Evolutionary conservation across 371 early-diverging fungal genomes (phyloP), one percentile per base, ranked within the genome.

Genomic region (Actinomucor elegans): DNA sequence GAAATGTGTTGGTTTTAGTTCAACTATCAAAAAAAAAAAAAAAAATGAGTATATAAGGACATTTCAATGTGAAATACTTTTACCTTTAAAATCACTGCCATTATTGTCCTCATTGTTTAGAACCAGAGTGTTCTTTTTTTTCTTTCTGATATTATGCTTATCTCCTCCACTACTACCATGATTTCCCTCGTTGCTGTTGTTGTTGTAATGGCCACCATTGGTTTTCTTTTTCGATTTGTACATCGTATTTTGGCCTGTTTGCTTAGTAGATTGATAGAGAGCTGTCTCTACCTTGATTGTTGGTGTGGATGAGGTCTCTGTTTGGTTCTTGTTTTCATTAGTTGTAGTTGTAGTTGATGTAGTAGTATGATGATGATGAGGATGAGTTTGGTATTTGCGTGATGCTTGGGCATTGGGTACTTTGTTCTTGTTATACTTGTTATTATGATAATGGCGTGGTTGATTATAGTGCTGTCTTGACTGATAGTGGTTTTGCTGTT

Each of bases 1-100:
- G 42, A 50, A 48, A 14, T 42, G 57, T 12, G 31, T 48, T 20
- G 36, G 48, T 10, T 55, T 42, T 28, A 59, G 31, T 29, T 56
- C 36, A 26, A 27, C 27, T 10, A 23, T 14, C 23, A 40, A 23
- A n/a, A 23, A 20, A n/a, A 42, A 14, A 26, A n/a, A n/a, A n/a
- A n/a, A n/a, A n/a, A n/a, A n/a, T n/a, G n/a, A n/a, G n/a, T n/a
- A n/a, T n/a, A n/a, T n/a, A n/a, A n/a, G n/a, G n/a, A n/a, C n/a
- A n/a, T n/a, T n/a, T n/a, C n/a, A n/a, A n/a, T n/a, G n/a, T n/a
- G n/a, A n/a, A n/a, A n/a, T n/a, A n/a, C n/a, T n/a, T n/a, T n/a
- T n/a, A n/a, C n/a, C n/a, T n/a, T n/a, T n/a, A n/a, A n/a, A n/a
- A n/a, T n/a, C n/a, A n/a, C n/a, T n/a, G n/a, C n/a, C n/a, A 24